These are phyloP conservation scores for Xylaria acuta DNA, from an alignment of 495 filamentous ascomycete genomes.

Conservation along the genomic window DNA sequence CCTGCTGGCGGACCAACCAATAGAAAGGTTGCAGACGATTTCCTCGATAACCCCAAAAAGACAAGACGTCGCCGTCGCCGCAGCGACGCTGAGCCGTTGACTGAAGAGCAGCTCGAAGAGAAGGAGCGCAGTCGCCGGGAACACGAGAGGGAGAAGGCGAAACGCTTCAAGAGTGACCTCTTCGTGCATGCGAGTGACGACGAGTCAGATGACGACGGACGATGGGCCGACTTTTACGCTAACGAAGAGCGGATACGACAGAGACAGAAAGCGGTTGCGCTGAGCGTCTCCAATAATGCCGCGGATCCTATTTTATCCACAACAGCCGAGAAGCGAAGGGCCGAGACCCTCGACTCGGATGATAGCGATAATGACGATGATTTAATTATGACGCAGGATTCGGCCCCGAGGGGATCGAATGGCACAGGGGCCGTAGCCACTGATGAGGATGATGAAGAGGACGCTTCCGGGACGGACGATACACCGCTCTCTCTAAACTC, in stretches of 20 bases:
- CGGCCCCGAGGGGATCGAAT: constrained; percentile 26
- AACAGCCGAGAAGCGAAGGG: constrained; percentile 37
- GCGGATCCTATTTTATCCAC: constrained; percentile 27
- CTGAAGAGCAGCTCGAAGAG: constrained; percentile 50
- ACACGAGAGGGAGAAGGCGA: constrained; percentile 66
- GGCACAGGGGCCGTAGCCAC: constrained; percentile 24
- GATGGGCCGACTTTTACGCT: constrained; percentile 71
- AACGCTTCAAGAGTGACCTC: constrained; percentile 81
- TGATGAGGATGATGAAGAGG: constrained; percentile 40
- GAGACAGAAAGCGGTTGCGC: constrained; percentile 48
- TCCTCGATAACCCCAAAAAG: constrained; percentile 56
- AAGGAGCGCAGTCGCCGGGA: constrained; percentile 59
- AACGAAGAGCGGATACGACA: constrained; percentile 52
- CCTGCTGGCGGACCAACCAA: constrained; percentile 69
- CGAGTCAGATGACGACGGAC: constrained; percentile 72
- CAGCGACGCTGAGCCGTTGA: constrained; percentile 56
- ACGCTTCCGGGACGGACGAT: constrained; percentile 37
- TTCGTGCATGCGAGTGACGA: constrained; percentile 83
- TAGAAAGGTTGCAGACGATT: constrained; percentile 53
- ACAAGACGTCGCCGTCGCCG: constrained; percentile 48
- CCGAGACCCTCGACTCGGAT: constrained; percentile 25
- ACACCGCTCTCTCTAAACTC: constrained; percentile 40
- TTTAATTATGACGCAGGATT: constrained; percentile 25
- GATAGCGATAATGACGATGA: constrained; percentile 46
- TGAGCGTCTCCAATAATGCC: not conserved